A percentile compares a stretch with the other conserved stretches of the same genome.
Conservation (phyloP, 352 stramenopile genomes). For the Phytopythium boreale region DNA sequence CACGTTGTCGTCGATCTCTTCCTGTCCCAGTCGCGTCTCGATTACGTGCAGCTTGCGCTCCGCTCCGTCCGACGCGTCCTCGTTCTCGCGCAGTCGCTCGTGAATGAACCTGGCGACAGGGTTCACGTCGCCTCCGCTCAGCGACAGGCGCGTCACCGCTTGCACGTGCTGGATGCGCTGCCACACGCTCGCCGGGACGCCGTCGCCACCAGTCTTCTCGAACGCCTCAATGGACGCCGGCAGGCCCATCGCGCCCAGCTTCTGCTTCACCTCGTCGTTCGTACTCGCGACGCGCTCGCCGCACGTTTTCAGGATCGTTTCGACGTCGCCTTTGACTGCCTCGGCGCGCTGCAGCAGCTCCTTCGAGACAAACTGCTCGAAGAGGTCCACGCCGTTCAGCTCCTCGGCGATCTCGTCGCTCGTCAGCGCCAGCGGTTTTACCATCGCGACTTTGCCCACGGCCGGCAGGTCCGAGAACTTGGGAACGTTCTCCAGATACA, state of each 20-base stretch:
- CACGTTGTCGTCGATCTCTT: constrained; percentile 68
- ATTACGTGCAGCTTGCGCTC: constrained; percentile 58
- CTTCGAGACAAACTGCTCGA: constrained; percentile 66
- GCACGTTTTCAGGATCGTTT: constrained; percentile 36
- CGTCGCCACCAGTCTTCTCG: constrained; percentile 57
- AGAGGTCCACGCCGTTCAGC: constrained; percentile 56
- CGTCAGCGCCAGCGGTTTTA: constrained; percentile 46
- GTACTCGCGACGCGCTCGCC: constrained; percentile 35
- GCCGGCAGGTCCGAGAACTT: constrained; percentile 43
- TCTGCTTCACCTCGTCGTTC: constrained; percentile 49
- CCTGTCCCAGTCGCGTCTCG: constrained; percentile 47
- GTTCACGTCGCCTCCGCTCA: constrained; percentile 18
- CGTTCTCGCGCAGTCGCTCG: constrained; percentile 50
- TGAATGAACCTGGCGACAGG: constrained; percentile 36
- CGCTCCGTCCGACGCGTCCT: constrained; percentile 39
- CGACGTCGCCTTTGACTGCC: constrained; percentile 45
- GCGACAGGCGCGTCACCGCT: constrained; percentile 12
- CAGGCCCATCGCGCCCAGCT: constrained; percentile 54
- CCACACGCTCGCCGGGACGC: constrained; percentile 54
- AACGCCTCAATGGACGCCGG: constrained; percentile 80
- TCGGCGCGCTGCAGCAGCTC: constrained; percentile 44
- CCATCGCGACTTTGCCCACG: constrained; percentile 68
- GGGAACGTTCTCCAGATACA: constrained; percentile 80
- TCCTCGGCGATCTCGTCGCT: constrained; percentile 54
- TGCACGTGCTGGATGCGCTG: constrained; percentile 54